phyloP scores from a whole-genome alignment of 1,284 basidiomycete genomes.

The Boletus calvinii region DNA sequence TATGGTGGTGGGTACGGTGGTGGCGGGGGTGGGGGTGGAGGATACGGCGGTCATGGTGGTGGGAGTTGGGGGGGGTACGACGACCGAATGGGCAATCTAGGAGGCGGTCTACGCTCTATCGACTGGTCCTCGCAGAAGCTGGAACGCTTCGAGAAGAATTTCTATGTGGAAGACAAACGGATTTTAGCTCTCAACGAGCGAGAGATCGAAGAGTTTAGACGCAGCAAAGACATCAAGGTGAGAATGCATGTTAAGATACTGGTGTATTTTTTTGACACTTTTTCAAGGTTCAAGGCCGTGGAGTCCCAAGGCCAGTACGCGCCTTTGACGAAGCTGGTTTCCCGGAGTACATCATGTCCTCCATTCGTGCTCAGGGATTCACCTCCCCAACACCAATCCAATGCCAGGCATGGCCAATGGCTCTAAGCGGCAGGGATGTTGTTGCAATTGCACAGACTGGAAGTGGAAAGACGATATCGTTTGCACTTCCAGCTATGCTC shows the following conservation, averaged over 20 bases:
- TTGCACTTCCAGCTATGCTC: constrained; percentile 97
- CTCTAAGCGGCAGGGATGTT: constrained; percentile 88
- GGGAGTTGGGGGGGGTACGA: constrained; percentile 50
- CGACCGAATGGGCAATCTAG: constrained; percentile 61
- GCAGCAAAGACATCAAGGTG: constrained; percentile 86
- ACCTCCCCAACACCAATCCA: constrained; percentile 90
- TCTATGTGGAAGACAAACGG: constrained; percentile 92
- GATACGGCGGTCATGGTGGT: constrained; percentile 35
- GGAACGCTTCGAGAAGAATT: constrained; percentile 92
- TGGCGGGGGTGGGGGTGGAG: constrained; percentile 35
- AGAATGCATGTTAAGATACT: not conserved
- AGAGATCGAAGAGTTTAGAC: constrained; percentile 88
- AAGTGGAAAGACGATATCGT: constrained; percentile 96
- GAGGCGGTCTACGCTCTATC: constrained; percentile 78
- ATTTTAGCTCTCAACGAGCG: constrained; percentile 78
- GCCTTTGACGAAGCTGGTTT: constrained; percentile 95
- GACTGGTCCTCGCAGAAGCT: constrained; percentile 82
- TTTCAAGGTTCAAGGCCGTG: constrained; percentile 79
- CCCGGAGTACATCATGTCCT: constrained; percentile 93
- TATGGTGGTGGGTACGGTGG: constrained; percentile 34
- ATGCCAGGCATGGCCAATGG: constrained; percentile 99
- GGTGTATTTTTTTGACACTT: not conserved
- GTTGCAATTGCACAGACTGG: constrained; percentile 98
- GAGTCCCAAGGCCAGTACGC: constrained; percentile 87
- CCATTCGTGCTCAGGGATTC: constrained; percentile 95